A percentile compares a stretch with the other conserved stretches of the same genome.
phyloP scores from a whole-genome alignment of 768 basidiomycete genomes.

The Gymnopilus dilepis region DNA sequence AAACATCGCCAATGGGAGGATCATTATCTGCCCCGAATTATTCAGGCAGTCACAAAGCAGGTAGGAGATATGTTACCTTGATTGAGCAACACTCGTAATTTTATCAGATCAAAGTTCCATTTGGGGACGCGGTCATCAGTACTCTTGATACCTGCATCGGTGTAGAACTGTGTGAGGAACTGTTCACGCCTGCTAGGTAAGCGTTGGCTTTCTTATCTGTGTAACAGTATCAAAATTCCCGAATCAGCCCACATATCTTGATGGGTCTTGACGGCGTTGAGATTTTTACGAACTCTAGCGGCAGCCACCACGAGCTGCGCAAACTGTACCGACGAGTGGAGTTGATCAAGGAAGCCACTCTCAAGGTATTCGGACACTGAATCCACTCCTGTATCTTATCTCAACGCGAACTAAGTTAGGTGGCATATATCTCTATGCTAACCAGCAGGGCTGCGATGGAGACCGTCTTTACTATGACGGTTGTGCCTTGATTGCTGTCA shows the following conservation, averaged over 20 bases:
- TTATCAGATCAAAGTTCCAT: conserved; percentile 81
- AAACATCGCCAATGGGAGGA: conserved; percentile 92
- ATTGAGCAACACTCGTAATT: not conserved
- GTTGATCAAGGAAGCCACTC: conserved; percentile 94
- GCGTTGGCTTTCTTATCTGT: conserved; percentile 30
- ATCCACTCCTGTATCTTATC: conserved; percentile 2
- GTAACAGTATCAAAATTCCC: not conserved
- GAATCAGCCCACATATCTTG: conserved; percentile 87
- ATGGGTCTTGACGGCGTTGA: conserved; percentile 99
- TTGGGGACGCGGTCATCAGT: conserved; percentile 94
- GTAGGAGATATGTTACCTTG: conserved; percentile 40
- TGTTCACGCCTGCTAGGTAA: conserved; percentile 96
- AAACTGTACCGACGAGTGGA: conserved; percentile 92
- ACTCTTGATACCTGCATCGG: conserved; percentile 96
- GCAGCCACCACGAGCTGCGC: conserved; percentile 97
- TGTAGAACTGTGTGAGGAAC: conserved; percentile 95
- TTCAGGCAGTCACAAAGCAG: conserved; percentile 88
- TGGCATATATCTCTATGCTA: conserved; percentile 96
- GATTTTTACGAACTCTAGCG: conserved; percentile 98
- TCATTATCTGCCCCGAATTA: conserved; percentile 88
- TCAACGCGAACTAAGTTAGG: conserved; percentile 66
- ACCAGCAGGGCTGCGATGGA: conserved; percentile 99
- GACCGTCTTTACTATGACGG: conserved; percentile 98
- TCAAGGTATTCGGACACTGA: conserved; percentile 62
- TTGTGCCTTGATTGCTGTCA: conserved; percentile 94